phyloP scores from a whole-genome alignment of 169 alveolate species.

The Plasmodium reichenowi region DNA sequence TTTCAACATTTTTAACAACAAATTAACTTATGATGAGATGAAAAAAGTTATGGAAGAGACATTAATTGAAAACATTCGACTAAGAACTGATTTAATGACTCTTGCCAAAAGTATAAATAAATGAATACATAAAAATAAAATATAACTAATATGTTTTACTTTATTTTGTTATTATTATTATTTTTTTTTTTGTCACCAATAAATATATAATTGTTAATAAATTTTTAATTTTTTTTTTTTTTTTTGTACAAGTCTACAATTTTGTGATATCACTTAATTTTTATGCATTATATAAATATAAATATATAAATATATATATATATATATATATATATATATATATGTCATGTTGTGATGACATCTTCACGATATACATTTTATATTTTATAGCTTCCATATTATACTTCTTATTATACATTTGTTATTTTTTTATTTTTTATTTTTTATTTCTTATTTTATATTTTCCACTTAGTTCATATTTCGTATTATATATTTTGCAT shows the following conservation, averaged over 20 bases:
- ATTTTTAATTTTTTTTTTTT: too few species aligned
- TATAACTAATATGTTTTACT: neutral
- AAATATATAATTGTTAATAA: too few species aligned
- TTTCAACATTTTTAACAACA: constrained; percentile 3
- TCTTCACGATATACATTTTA: too few species aligned
- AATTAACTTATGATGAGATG: constrained; percentile 45
- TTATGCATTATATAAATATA: too few species aligned
- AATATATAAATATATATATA: too few species aligned
- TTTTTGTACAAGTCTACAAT: too few species aligned
- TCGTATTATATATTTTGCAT: neutral
- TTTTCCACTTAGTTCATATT: neutral
- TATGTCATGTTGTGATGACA: too few species aligned
- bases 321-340: too few species aligned
- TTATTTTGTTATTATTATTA: neutral
- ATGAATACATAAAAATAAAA: neutral
- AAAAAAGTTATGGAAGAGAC: constrained; percentile 58
- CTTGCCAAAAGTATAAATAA: constrained; percentile 8
- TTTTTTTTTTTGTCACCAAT: neutral
- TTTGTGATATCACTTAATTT: too few species aligned
- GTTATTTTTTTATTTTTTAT: neutral
- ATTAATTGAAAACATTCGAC: constrained; percentile 38
- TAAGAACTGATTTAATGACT: constrained; percentile 28
- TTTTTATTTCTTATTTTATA: neutral
- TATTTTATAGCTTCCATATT: too few species aligned
- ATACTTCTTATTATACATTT: too few species aligned